Evolutionary conservation across 2,329 filamentous ascomycete genomes (phyloP), one percentile per base, ranked within the genome.

Genomic region (Pezicula radicicola): DNA sequence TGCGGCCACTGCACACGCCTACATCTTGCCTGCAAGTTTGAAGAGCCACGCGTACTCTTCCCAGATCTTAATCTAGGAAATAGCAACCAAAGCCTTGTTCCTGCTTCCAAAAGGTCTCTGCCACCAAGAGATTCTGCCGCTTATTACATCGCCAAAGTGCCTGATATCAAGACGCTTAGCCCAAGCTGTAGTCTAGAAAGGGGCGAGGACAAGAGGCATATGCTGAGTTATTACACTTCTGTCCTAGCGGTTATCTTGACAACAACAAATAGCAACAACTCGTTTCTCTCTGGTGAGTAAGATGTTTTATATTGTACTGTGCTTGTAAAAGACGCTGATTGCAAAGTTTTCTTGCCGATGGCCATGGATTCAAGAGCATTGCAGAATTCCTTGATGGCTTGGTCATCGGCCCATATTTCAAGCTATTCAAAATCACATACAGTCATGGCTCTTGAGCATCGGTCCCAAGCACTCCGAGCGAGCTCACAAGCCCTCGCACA

Each of bases 271-370:
- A 40, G 15, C 9, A 44, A 44, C 21, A 21, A 44, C 21, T 44
- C 41, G 7, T 44, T 44, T 15, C 41, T 44, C 8, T 44, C 41
- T 25, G 41, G 41, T 44, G 27, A 6, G 37, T 40, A n/a, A 19
- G 3, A 40, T n/a, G 10, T 4, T 21, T 44, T 21, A 19, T 25
- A 7, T 21, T 25, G 15, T 44, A 15, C 21, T 44, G 7, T 4
- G 6, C 8, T 25, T 15, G 15, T 27, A 4, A 8, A 7, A 16
- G 9, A 18, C 41, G 12, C 36, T 51, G 30, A 51, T 18, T 25
- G 4, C n/a, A 16, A 13, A 55, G 52, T 55, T 16, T 49, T 55
- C 33, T 46, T 55, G 21, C 52, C 52, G 8, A 55, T 55, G 52
- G 50, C 49, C 36, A 50, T 52, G 27, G 52, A 55, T 25, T 52